Percentiles rank a stretch among this genome's conserved stretches.
These are phyloP conservation scores for Gracilariopsis chorda DNA, from an alignment of 23 red algal genomes.

Conservation along the genomic window DNA sequence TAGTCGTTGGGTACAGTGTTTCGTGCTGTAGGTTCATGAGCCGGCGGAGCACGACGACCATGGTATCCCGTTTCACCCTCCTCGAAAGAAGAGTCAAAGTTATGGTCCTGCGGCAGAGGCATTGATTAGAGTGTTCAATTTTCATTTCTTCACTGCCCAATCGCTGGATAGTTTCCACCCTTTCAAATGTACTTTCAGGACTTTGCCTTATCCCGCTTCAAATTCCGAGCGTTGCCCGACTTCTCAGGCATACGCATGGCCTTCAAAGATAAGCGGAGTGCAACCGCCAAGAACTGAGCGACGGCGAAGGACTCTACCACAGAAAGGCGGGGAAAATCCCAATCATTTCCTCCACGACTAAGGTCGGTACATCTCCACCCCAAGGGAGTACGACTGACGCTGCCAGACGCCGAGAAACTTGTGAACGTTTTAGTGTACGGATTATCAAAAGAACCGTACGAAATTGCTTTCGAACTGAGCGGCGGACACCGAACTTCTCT, in stretches of 20 bases:
- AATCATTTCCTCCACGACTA: neutral
- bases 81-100: too few species aligned
- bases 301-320: neutral
- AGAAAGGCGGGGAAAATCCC: neutral
- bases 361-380: constrained; percentile 6
- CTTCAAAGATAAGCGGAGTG: neutral
- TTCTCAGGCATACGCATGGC: neutral
- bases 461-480: neutral
- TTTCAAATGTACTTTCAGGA: too few species aligned
- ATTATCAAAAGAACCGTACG: constrained; percentile 13
- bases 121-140: too few species aligned
- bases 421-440: neutral
- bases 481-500: neutral
- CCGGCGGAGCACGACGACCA: too few species aligned
- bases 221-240: neutral
- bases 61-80: too few species aligned
- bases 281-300: neutral
- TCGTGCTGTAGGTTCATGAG: too few species aligned
- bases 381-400: neutral
- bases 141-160: too few species aligned
- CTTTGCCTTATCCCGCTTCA: neutral
- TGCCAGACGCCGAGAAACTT: neutral
- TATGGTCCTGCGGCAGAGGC: too few species aligned
- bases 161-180: too few species aligned
- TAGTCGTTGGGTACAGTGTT: too few species aligned